phyloP scores from a whole-genome alignment of 2,329 filamentous ascomycete genomes.

The Ophiocordyceps unilateralis region DNA sequence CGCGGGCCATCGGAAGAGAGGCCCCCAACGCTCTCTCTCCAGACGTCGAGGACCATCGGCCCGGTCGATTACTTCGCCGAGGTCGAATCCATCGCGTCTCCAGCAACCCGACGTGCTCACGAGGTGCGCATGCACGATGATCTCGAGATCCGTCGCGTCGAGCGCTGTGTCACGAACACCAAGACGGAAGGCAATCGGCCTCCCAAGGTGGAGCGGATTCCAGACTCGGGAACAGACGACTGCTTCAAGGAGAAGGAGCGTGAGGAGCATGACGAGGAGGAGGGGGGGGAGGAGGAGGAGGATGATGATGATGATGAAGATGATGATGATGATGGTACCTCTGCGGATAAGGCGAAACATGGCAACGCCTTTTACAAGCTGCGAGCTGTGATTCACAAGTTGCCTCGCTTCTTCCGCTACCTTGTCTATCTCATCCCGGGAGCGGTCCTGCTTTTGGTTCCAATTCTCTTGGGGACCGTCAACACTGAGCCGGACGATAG shows the following conservation, averaged over 20 bases:
- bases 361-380: constrained; percentile 21
- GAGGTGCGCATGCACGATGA: constrained; percentile 27
- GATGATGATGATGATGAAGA: not conserved
- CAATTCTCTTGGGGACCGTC: constrained; percentile 25
- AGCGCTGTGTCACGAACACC: constrained; percentile 25
- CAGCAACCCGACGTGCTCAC: constrained; percentile 14
- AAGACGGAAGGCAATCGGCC: too few species aligned
- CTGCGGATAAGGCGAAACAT: constrained; percentile 10
- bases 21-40: constrained; percentile 10
- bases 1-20: constrained; percentile 6
- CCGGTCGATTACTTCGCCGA: not conserved
- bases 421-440: constrained; percentile 29
- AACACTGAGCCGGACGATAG: constrained; percentile 19
- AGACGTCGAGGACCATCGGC: constrained; percentile 13
- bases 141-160: constrained; percentile 29
- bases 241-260: too few species aligned
- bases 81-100: constrained; percentile 5
- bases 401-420: constrained; percentile 32
- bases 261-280: too few species aligned
- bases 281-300: not conserved
- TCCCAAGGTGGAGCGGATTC: constrained; percentile 1
- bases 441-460: constrained; percentile 25
- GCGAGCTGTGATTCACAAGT: constrained; percentile 28
- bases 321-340: not conserved
- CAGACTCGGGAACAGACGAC: too few species aligned